These are phyloP conservation scores for Ogataea zsoltii DNA, from an alignment of 805 yeast genomes.

Conservation along the genomic window DNA sequence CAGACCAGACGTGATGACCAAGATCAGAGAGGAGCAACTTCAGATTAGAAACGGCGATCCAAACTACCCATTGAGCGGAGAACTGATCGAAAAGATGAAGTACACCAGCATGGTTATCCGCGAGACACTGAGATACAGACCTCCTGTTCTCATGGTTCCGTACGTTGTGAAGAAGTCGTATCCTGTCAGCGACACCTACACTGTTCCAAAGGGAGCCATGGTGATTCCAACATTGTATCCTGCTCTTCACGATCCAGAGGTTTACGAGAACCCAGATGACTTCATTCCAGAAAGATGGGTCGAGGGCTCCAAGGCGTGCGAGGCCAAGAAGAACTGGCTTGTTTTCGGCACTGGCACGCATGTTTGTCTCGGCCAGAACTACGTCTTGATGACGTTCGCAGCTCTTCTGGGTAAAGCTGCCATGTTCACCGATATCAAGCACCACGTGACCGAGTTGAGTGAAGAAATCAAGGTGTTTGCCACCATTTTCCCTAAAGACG, in stretches of 20 bases:
- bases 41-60: constrained; percentile 79
- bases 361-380: constrained; percentile 91
- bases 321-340: constrained; percentile 87
- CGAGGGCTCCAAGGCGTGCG: constrained; percentile 71
- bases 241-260: constrained; percentile 96
- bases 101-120: constrained; percentile 90
- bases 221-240: constrained; percentile 95
- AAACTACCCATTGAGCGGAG: constrained; percentile 57
- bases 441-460: constrained; percentile 77
- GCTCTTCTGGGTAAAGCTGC: constrained; percentile 91
- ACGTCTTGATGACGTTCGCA: constrained; percentile 87
- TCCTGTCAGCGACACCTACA: constrained; percentile 79
- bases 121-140: constrained; percentile 91
- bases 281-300: constrained; percentile 96
- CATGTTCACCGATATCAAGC: constrained; percentile 76
- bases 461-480: constrained; percentile 97
- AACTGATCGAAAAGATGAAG: constrained; percentile 79
- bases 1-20: constrained; percentile 84
- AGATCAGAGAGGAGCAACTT: constrained; percentile 91
- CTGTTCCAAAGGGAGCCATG: constrained; percentile 97
- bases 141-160: constrained; percentile 98
- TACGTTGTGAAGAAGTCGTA: constrained; percentile 86
- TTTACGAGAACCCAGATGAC: constrained; percentile 89
- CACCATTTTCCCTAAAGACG: constrained; percentile 97
- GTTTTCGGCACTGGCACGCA: constrained; percentile 98